A percentile compares a stretch with the other conserved stretches of the same genome.
Evolutionary conservation across 768 basidiomycete genomes (phyloP).

Genomic region (Tylopilus rubrobrunneus): DNA sequence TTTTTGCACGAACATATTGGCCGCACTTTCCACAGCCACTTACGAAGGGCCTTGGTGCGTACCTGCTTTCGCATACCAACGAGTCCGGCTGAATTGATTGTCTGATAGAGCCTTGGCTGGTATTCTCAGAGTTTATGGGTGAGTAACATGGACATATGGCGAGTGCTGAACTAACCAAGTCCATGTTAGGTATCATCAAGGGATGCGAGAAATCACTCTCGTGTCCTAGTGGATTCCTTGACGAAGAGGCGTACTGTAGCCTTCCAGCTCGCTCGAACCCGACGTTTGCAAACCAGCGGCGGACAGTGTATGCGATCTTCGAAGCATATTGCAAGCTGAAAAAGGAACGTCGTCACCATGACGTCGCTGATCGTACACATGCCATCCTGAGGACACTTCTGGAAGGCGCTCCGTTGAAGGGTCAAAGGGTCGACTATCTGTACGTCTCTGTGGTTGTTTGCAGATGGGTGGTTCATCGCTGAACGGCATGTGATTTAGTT

Average conservation of each 20-base stretch:
- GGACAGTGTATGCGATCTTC: constrained; percentile 51
- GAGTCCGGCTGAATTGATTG: not conserved
- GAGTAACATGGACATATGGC: constrained; percentile 3
- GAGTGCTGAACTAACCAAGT: not conserved
- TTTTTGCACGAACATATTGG: constrained; percentile 56
- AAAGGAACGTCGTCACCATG: constrained; percentile 38
- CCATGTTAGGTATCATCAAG: constrained; percentile 49
- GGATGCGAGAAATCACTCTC: constrained; percentile 57
- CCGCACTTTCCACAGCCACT: constrained; percentile 49
- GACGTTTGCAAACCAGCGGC: constrained; percentile 50
- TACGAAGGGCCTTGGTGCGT: constrained; percentile 50
- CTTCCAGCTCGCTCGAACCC: constrained; percentile 52
- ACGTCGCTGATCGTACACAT: constrained; percentile 65
- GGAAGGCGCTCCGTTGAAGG: constrained; percentile 28
- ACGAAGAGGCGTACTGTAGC: constrained; percentile 40
- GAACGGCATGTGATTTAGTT: constrained; percentile 31
- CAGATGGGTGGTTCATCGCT: not conserved
- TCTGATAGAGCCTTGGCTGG: constrained; percentile 51
- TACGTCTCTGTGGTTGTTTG: constrained; percentile 27
- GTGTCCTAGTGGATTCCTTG: constrained; percentile 37
- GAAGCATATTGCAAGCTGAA: constrained; percentile 48
- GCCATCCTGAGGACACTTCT: constrained; percentile 38
- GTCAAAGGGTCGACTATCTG: constrained; percentile 52
- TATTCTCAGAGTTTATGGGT: constrained; percentile 68
- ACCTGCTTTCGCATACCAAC: not conserved